Evolutionary conservation across 768 basidiomycete species (phyloP), one percentile per base, ranked within the genome.

Genomic region (Naganishia vishniacii): DNA sequence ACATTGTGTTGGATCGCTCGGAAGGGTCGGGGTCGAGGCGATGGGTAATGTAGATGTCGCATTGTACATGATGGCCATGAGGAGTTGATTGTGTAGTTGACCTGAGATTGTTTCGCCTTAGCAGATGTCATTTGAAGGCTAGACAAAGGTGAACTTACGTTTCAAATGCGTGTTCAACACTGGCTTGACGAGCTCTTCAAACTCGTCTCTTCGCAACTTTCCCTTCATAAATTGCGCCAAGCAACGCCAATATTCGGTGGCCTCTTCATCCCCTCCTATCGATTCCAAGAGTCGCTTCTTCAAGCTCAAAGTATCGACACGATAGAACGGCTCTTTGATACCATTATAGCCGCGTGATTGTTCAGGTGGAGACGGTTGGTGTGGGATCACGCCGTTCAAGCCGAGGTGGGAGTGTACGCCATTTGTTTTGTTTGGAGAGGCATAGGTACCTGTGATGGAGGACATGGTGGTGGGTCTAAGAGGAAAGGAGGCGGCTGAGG

Each of bases 51-150:
- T 56, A 20, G 61, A 67, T 16, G 61, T 23, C 34, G 65, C 59
- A 37, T 67, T 67, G 61, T 67, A 61, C 28, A 67, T 53, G 47
- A 67, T 44, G 15, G 61, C 65, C 20, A 47, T 61, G 53, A 67
- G 49, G 31, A 67, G 61, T 23, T 62, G 61, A 28, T 67, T 67
- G 34, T 67, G 65, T n/a, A 67, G 29, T 23, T 42, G 44, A 9
- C 61, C 65, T 67, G 31, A 25, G 26, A 34, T 37, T n/a, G n/a
- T n/a, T 20, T 20, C 28, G 20, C 9, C 37, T 16, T 8, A 16
- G 8, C 37, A 40, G 37, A 40, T 40, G 37, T 8, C 9, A 40
- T 42, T 13, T 12, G 3, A 15, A 23, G 4, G n/a, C 7, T 44
- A 20, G 40, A 32, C 18, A 28, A 18, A 28, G 7, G 2, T 1